Conservation (phyloP, 2,329 filamentous ascomycete genomes). For the Epichloe amarillans region DNA sequence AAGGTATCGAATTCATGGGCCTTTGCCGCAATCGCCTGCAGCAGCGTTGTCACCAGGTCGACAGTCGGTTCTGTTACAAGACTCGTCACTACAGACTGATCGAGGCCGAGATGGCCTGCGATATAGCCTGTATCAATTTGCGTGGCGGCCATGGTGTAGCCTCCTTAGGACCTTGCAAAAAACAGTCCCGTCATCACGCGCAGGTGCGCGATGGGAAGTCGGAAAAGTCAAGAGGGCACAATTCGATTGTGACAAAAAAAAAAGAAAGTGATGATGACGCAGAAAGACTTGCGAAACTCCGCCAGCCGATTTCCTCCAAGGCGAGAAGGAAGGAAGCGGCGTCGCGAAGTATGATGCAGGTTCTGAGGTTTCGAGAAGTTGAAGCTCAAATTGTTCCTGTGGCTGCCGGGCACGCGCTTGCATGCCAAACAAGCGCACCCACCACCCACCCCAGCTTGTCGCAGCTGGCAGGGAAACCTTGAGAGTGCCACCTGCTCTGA, state of each 20-base stretch:
- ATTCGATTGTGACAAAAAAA: not conserved
- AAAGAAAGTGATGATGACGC: not conserved
- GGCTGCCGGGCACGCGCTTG: conserved; percentile 1
- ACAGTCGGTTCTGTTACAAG: conserved; percentile 56
- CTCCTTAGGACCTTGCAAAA: conserved; percentile 4
- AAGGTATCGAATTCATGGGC: conserved; percentile 72
- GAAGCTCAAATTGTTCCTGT: not conserved
- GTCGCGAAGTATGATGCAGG: not conserved
- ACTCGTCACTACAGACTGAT: conserved; percentile 47
- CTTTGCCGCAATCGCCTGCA: conserved; percentile 63
- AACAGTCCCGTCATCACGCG: conserved; percentile 7
- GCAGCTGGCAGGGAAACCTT: not conserved
- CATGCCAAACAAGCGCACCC: not conserved
- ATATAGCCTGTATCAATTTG: conserved; percentile 58
- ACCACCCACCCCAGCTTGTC: not conserved
- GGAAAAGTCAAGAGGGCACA: not conserved
- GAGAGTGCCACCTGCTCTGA: not conserved
- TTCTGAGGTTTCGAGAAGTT: not conserved
- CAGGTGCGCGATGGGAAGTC: not conserved
- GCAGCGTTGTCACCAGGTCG: conserved; percentile 63
- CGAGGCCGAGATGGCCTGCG: conserved; percentile 56
- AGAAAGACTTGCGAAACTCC: not conserved
- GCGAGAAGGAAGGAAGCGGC: not conserved
- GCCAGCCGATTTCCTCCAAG: not conserved
- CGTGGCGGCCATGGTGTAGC: conserved; percentile 26